Evolutionary conservation across 768 basidiomycete genomes (phyloP), one percentile per base, ranked within the genome.

Genomic region (Leccinum olivaceopallidum): DNA sequence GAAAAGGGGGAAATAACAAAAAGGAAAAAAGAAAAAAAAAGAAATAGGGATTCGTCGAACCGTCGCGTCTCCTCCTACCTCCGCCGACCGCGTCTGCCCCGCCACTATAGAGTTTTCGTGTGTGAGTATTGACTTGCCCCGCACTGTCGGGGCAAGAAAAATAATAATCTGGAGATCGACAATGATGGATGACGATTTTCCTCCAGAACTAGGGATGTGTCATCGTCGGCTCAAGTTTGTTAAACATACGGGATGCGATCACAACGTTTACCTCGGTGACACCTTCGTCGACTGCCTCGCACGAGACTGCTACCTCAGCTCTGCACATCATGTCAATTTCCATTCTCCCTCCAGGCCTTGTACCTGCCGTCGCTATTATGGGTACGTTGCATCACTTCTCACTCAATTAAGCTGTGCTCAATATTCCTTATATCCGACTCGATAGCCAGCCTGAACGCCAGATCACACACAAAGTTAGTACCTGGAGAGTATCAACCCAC

Each of bases 331-430:
- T 16, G 16, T 68, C 10, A 56, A 71, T 48, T 89, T 87, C 69
- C 68, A 66, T 14, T 67, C 75, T 18, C 60, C 66, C 8, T 63
- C 66, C 59, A 67, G 65, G 12, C 76, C 74, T 36, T 80, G 82
- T 59, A 56, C 44, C 14, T 90, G 87, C 67, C 82, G 79, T 56
- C 81, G 84, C 60, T 89, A 85, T 67, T 88, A 81, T 62, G 77
- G 76, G 81, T 81, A 48, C 61, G 79, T 68, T 14, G 14, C 28
- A 8, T 28, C 51, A 20, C 4, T 18, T 57, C 56, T n/a, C 32
- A 12, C 28, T 10, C 16, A n/a, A 47, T 30, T 13, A 22, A 28
- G 20, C 55, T 49, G 34, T 32, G 24, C 59, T 58, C 59, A 36
- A 61, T 39, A 36, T 42, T 14, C 8, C 20, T 36, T 28, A 42